Percentiles rank a stretch among this genome's conserved stretches.
phyloP scores from a whole-genome alignment of 2,329 filamentous ascomycete species.

The Fusarium secorum region DNA sequence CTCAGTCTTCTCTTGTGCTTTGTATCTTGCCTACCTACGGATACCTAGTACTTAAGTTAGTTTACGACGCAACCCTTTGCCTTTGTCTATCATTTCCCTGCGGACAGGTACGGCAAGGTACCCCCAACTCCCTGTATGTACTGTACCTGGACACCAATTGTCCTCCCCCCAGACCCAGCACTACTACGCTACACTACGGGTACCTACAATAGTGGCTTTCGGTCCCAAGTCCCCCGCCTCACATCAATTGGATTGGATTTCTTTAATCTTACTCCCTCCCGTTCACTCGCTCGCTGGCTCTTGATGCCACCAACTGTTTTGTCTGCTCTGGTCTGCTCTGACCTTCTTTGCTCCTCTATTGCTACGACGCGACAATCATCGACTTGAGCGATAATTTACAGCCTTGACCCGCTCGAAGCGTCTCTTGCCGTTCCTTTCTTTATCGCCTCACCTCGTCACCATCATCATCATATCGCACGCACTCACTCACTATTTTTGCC shows the following conservation, averaged over 20 bases:
- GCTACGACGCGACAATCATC: slow-evolving; percentile 20
- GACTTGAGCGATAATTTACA: slow-evolving; percentile 25
- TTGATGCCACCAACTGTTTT: slow-evolving; percentile 32
- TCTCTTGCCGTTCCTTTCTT: slow-evolving; percentile 1
- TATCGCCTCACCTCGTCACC: slow-evolving; percentile 7
- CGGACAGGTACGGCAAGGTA: not conserved
- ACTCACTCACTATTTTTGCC: not conserved
- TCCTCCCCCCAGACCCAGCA: not conserved
- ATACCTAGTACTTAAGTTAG: not conserved
- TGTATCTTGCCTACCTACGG: not conserved
- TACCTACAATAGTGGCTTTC: slow-evolving; percentile 30
- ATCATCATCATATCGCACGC: not conserved
- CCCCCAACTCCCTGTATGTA: not conserved
- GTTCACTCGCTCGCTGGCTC: slow-evolving; percentile 14
- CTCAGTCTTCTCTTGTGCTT: not conserved
- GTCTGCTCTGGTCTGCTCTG: not conserved
- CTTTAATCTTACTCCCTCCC: slow-evolving; percentile 36
- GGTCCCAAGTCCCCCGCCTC: slow-evolving; percentile 26
- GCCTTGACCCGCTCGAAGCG: slow-evolving; percentile 7
- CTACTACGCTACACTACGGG: slow-evolving; percentile 14
- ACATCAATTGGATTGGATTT: slow-evolving; percentile 26
- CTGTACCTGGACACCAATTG: not conserved
- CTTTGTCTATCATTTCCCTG: not conserved
- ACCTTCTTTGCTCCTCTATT: slow-evolving; percentile 21
- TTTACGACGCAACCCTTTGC: not conserved